Conservation (phyloP, 176 grass and related monocot genomes). For the Ampelocalamus luodianensis region DNA sequence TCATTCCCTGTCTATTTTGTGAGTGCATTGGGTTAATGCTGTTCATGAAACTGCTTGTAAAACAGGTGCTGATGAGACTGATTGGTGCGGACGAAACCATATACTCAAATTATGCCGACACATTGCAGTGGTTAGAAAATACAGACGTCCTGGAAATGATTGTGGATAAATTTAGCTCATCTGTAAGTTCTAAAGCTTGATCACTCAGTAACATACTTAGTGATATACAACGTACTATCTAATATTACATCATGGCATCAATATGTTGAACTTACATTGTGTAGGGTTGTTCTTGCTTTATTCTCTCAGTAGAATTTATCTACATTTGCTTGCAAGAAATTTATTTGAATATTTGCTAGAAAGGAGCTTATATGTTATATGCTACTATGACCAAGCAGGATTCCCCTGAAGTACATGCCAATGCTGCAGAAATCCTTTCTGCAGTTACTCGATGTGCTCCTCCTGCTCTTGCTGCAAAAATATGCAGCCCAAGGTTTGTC, state of each 20-base stretch:
- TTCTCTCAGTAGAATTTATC: background rate
- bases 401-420: conserved; percentile 85
- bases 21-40: conserved; percentile 32
- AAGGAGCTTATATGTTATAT: conserved; percentile 19
- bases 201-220: background rate
- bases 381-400: conserved; percentile 52
- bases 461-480: conserved; percentile 69
- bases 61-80: conserved; percentile 82
- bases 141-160: conserved; percentile 80
- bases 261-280: background rate
- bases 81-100: conserved; percentile 84
- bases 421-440: conserved; percentile 85
- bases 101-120: conserved; percentile 71
- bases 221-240: background rate
- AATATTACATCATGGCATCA: background rate
- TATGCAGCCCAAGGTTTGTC: conserved; percentile 76
- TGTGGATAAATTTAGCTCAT: conserved; percentile 84
- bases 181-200: conserved; percentile 52
- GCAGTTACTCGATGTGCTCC: conserved; percentile 75
- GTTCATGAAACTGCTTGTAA: conserved; percentile 41
- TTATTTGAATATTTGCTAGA: conserved; percentile 5
- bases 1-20: background rate
- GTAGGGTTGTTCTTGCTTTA: conserved; percentile 5
- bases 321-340: background rate
- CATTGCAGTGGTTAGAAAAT: conserved; percentile 79